These are phyloP conservation scores for Podaxis sp. DNA, from an alignment of 768 basidiomycete genomes.

Conservation along the genomic window DNA sequence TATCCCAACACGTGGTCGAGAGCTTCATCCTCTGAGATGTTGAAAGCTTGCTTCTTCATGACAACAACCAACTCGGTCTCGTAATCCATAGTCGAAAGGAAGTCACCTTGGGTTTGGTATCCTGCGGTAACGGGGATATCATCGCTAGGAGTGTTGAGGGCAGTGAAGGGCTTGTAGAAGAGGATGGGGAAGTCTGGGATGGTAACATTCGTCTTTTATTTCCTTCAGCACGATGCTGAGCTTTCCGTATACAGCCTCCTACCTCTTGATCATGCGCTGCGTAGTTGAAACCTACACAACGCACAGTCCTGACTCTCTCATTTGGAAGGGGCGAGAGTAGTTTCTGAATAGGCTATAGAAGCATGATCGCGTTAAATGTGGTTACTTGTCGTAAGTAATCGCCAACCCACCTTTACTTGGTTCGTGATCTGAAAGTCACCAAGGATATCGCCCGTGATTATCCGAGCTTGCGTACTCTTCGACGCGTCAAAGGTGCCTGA, in stretches of 20 bases:
- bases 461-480: slow-evolving; percentile 25
- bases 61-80: slow-evolving; percentile 38
- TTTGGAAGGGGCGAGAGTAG: slow-evolving; percentile 30
- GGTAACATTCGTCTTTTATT: slow-evolving; percentile 23
- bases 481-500: slow-evolving; percentile 26
- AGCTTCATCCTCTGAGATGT: slow-evolving; percentile 36
- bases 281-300: slow-evolving; percentile 34
- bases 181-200: slow-evolving; percentile 33
- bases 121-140: slow-evolving; percentile 31
- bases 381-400: background rate
- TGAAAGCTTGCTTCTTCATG: slow-evolving; percentile 38
- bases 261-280: slow-evolving; percentile 30
- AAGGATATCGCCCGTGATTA: slow-evolving; percentile 32
- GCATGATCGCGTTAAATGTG: background rate
- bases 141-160: slow-evolving; percentile 30
- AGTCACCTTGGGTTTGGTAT: slow-evolving; percentile 35
- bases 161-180: slow-evolving; percentile 32
- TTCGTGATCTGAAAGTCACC: slow-evolving; percentile 31
- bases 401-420: slow-evolving; percentile 25
- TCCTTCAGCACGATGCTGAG: background rate
- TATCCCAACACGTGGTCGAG: slow-evolving; percentile 38
- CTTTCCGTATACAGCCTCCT: background rate
- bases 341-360: slow-evolving; percentile 24
- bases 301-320: slow-evolving; percentile 29
- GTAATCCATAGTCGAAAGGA: slow-evolving; percentile 37